A percentile compares a stretch with the other conserved stretches of the same genome.
These are phyloP conservation scores for Solanum pinnatisectum DNA, from an alignment of 257 asterid species.

Conservation along the genomic window DNA sequence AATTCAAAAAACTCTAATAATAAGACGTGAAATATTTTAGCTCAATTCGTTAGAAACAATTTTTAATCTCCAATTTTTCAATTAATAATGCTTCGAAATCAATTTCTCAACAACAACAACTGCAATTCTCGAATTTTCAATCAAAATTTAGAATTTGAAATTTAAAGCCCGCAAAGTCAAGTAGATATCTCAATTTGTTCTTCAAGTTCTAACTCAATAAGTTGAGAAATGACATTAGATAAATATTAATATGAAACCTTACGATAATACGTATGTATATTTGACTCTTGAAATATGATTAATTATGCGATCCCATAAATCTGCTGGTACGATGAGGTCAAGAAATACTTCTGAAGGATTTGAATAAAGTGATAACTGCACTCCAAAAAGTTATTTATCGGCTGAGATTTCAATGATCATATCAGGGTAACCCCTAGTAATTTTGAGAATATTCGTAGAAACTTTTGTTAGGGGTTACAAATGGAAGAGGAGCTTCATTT, in stretches of 20 bases:
- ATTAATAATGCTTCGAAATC: background rate
- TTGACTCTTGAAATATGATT: background rate
- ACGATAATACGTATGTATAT: background rate
- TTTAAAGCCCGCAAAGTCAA: background rate
- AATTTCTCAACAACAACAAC: too few species aligned
- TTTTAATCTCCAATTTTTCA: too few species aligned
- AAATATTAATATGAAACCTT: background rate
- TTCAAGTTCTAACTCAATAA: background rate
- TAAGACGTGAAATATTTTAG: background rate
- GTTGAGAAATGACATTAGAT: background rate
- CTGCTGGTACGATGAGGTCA: too few species aligned
- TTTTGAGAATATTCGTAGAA: too few species aligned
- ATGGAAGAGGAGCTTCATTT: too few species aligned
- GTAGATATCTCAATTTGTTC: background rate
- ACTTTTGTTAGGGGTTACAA: too few species aligned
- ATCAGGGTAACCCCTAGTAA: too few species aligned
- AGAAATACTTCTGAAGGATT: too few species aligned
- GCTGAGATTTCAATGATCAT: too few species aligned
- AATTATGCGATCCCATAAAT: too few species aligned
- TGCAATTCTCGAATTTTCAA: background rate
- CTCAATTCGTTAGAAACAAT: background rate
- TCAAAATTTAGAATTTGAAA: background rate
- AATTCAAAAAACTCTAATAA: background rate
- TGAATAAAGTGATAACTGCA: too few species aligned
- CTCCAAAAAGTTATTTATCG: too few species aligned